Evolutionary conservation across 306 rosid species (phyloP), one percentile per base, ranked within the genome.

Genomic region (Abrus precatorius): DNA sequence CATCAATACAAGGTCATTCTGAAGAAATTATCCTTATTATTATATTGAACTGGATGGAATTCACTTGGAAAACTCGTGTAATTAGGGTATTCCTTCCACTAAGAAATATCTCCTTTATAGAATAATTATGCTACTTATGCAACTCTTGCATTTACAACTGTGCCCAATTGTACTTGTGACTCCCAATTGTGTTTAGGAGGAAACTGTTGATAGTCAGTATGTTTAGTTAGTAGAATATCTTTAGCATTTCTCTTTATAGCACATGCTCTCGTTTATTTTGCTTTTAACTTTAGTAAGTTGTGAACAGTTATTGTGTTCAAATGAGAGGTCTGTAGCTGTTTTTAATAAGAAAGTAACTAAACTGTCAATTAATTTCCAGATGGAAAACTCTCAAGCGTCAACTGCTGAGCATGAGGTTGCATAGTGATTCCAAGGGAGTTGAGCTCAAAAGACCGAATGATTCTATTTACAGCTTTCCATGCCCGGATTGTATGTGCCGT

Each of bases 401-500:
- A 67, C 85, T 95, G 89, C 83, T 90, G 82, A 86, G 12, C 80
- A 89, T 95, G 90, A 90, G 99, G 62, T 80, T 90, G 38, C 98
- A 95, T 82, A 90, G 99, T 13, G 99, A 93, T 88, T 88, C 93
- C 40, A 95, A 95, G 89, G 99, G 99, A 49, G 86, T 85, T 70
- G 99, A 95, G 83, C 84, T 93, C 47, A 95, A 89, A 87, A 91
- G 97, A 78, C 96, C 95, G 9, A 95, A 83, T 73, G 98, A 95
- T 86, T 95, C 99, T 0, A 86, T 95, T 80, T 95, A 95, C 80
- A 86, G 96, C 86, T 93, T 90, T 69, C 99, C 99, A 1, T 95
- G 99, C 93, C 99, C 99, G 5, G 96, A 95, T 85, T 95, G 99
- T 85, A 95, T 95, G 99, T 91, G 98, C 77, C 94, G 88, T 61